A percentile compares a stretch with the other conserved stretches of the same genome.
Conservation (phyloP, 306 rosid species). For the Cucumis sativus region DNA sequence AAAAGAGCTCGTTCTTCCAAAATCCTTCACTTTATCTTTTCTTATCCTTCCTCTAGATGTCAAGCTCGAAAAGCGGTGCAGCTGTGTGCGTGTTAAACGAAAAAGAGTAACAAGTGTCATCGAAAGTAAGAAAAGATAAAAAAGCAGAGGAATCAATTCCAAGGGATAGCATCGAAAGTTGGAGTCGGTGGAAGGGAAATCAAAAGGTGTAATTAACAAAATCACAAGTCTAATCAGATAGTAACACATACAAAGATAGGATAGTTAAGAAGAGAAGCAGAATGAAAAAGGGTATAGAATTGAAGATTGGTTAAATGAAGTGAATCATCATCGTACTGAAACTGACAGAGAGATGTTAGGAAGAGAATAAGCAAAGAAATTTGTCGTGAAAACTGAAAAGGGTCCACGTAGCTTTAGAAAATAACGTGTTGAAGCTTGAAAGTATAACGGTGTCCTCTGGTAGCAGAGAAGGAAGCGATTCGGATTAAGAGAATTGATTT, state of each 20-base stretch:
- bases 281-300: background rate
- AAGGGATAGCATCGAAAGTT: background rate
- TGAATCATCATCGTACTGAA: slow-evolving; percentile 6
- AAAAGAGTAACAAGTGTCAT: background rate
- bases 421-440: background rate
- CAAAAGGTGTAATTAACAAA: background rate
- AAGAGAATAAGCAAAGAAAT: background rate
- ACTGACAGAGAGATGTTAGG: background rate
- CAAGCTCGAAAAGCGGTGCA: background rate
- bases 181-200: background rate
- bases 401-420: background rate
- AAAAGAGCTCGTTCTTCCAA: background rate
- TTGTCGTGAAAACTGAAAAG: background rate
- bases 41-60: background rate
- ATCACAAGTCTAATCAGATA: background rate
- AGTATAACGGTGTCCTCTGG: background rate
- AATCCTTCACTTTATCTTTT: background rate
- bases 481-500: background rate
- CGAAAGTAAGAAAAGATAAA: background rate
- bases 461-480: background rate
- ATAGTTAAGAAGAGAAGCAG: background rate
- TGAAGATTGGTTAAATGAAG: background rate
- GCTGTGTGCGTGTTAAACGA: background rate
- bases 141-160: background rate
- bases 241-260: background rate